Percentiles rank a stretch among this genome's conserved stretches.
phyloP scores from a whole-genome alignment of 2,329 filamentous ascomycete species.

The Colletotrichum lentis region DNA sequence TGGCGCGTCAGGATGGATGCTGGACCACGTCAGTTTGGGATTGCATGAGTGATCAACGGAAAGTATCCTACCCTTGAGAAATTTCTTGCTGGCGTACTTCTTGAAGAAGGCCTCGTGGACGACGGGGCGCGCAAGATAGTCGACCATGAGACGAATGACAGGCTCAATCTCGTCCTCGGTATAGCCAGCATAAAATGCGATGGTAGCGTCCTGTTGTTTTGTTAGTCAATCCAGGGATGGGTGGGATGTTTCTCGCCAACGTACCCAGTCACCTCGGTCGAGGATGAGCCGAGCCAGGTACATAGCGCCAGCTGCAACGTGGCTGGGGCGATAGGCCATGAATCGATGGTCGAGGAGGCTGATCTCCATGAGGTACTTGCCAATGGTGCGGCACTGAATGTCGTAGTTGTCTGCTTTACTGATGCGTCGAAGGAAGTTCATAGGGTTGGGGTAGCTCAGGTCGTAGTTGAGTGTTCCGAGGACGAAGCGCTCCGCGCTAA shows the following conservation, averaged over 20 bases:
- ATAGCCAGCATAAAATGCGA: constrained; percentile 92
- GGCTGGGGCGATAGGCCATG: constrained; percentile 87
- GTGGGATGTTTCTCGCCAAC: constrained; percentile 45
- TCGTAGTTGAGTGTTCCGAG: constrained; percentile 93
- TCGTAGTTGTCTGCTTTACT: constrained; percentile 99
- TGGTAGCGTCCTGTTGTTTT: constrained; percentile 73
- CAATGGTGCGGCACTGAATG: constrained; percentile 94
- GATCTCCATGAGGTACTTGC: constrained; percentile 98
- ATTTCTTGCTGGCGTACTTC: constrained; percentile 99
- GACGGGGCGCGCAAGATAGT: constrained; percentile 91
- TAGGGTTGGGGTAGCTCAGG: constrained; percentile 97
- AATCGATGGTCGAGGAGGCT: constrained; percentile 94
- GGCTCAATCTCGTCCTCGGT: constrained; percentile 91
- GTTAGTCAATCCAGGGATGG: constrained; percentile 44
- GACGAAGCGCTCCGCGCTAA: constrained; percentile 96
- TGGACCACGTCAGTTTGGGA: constrained; percentile 51
- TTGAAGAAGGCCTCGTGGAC: constrained; percentile 98
- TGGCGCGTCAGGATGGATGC: constrained; percentile 90
- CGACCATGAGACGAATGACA: constrained; percentile 92
- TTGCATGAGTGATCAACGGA: background rate
- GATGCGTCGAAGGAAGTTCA: constrained; percentile 99
- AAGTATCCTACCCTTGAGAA: constrained; percentile 84
- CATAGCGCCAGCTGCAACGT: constrained; percentile 92
- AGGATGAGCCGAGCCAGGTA: constrained; percentile 91
- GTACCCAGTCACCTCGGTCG: constrained; percentile 89